Evolutionary conservation across 225 moss, liverwort and hornwort genomes (phyloP).

Genomic region (Neckera pumila): DNA sequence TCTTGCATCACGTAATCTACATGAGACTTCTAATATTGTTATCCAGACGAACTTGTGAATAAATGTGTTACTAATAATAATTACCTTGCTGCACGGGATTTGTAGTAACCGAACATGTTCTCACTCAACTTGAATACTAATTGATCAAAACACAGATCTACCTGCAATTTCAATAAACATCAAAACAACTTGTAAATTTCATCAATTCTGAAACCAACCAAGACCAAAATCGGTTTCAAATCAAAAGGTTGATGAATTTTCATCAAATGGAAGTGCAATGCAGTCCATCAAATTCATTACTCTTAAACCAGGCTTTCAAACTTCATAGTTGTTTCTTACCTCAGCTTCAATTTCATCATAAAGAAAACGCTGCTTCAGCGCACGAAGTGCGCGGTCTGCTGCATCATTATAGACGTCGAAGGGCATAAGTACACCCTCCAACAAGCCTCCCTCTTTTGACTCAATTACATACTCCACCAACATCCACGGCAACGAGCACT

Average conservation of each 20-base stretch:
- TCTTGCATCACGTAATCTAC: neutral
- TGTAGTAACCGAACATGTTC: conserved; percentile 86
- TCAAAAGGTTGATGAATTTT: neutral
- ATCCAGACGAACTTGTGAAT: neutral
- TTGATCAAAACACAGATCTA: conserved; percentile 98
- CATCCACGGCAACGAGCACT: conserved; percentile 99
- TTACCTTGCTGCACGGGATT: conserved; percentile 92
- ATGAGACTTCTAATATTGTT: neutral
- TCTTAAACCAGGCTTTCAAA: neutral
- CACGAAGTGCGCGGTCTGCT: conserved; percentile 87
- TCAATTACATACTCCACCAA: conserved; percentile 94
- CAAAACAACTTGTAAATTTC: neutral
- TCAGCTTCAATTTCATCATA: conserved; percentile 99
- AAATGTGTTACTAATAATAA: neutral
- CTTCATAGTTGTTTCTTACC: conserved; percentile 23
- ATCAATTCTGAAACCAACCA: neutral
- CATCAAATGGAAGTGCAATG: neutral
- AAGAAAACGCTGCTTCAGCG: conserved; percentile 87
- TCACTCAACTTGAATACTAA: conserved; percentile 97
- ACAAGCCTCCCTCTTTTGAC: conserved; percentile 86
- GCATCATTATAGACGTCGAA: conserved; percentile 97
- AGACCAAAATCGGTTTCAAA: neutral
- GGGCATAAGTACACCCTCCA: conserved; percentile 92
- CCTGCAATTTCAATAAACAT: conserved; percentile 41
- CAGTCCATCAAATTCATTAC: neutral